phyloP scores from a whole-genome alignment of 192 early-diverging fungal genomes.

The Chytriomyces confervae region DNA sequence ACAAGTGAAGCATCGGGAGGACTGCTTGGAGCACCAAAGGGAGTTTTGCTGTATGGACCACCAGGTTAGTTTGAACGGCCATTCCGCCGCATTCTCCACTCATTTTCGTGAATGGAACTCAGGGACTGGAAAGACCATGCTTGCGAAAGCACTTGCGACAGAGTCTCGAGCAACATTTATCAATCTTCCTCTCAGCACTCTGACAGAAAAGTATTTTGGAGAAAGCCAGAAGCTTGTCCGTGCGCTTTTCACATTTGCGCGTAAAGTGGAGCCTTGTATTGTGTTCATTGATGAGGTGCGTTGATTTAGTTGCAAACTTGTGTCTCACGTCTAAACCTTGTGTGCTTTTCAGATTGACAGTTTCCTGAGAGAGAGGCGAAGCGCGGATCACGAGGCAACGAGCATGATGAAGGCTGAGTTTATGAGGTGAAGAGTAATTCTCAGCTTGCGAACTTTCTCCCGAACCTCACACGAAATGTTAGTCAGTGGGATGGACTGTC shows the following conservation, averaged over 20 bases:
- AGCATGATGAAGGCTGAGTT: slow-evolving; percentile 99
- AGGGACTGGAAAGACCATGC: slow-evolving; percentile 97
- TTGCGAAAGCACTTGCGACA: slow-evolving; percentile 96
- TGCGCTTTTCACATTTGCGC: slow-evolving; percentile 93
- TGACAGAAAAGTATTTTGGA: slow-evolving; percentile 68
- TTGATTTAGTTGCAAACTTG: too few relatives aligned
- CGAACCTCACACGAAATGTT: slow-evolving; percentile 14
- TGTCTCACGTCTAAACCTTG: too few relatives aligned
- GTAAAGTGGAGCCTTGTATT: slow-evolving; percentile 93
- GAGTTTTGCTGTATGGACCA: slow-evolving; percentile 92
- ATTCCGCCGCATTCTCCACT: background rate
- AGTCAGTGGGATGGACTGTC: slow-evolving; percentile 96
- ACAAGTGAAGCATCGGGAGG: slow-evolving; percentile 72
- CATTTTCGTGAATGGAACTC: slow-evolving; percentile 33
- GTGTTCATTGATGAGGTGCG: slow-evolving; percentile 98
- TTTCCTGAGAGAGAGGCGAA: slow-evolving; percentile 89
- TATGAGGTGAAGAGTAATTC: slow-evolving; percentile 66
- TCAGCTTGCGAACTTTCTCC: background rate
- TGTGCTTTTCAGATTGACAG: slow-evolving; percentile 74
- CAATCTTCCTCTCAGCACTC: slow-evolving; percentile 94
- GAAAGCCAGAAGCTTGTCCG: slow-evolving; percentile 62
- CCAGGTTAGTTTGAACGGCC: slow-evolving; percentile 58
- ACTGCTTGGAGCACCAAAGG: slow-evolving; percentile 90
- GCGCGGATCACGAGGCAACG: slow-evolving; percentile 94
- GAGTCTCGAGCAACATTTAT: slow-evolving; percentile 98